Evolutionary conservation across 75 land plant genomes (phyloP).

Genomic region (Larix kaempferi): DNA sequence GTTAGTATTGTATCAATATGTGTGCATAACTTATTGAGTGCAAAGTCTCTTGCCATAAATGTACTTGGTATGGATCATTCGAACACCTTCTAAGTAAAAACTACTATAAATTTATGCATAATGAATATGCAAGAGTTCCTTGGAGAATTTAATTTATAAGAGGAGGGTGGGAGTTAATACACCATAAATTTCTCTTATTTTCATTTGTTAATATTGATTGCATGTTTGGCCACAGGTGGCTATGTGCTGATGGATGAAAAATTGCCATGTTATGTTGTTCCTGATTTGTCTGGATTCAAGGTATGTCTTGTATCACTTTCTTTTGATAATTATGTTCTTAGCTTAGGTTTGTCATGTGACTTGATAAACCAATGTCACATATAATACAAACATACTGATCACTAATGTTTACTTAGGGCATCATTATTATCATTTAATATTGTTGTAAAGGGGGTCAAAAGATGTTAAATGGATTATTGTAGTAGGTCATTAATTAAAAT

Average conservation of each 20-base stretch:
- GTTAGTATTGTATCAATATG: not conserved
- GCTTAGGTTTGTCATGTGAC: no score
- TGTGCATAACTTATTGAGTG: not conserved
- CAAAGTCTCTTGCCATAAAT: not conserved
- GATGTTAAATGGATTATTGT: no score
- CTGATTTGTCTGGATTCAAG: slow-evolving; percentile 82
- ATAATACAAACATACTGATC: no score
- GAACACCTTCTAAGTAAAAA: not conserved
- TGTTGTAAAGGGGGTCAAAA: no score
- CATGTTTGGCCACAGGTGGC: slow-evolving; percentile 47
- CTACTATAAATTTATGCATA: not conserved
- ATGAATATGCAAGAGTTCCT: not conserved
- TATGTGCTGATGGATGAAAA: slow-evolving; percentile 73
- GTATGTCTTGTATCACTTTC: slow-evolving; percentile 16
- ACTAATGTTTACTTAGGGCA: no score
- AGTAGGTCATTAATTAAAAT: no score
- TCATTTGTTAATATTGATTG: not conserved
- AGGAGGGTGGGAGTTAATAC: not conserved
- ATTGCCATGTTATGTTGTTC: slow-evolving; percentile 66
- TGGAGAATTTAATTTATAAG: not conserved
- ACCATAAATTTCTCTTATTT: not conserved
- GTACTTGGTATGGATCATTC: not conserved
- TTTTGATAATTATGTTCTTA: not conserved
- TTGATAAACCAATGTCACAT: no score
- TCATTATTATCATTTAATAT: no score